Conservation (phyloP, 1,284 basidiomycete species). For the Pascua guehoae region DNA sequence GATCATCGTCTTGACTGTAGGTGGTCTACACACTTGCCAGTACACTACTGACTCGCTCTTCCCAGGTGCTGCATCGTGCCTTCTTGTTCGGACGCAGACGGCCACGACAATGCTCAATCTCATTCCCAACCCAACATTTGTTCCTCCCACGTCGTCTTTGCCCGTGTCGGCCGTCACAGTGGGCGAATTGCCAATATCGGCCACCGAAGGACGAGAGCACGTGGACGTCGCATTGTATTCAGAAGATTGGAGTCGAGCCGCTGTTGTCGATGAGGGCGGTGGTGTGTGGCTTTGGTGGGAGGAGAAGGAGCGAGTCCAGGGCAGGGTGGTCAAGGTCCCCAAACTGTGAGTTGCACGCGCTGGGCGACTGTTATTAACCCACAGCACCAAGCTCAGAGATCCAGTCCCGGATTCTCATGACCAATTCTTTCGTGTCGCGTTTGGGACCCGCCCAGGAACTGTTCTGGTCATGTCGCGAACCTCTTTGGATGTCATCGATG, state of each 20-base stretch:
- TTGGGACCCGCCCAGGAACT: conserved; percentile 29
- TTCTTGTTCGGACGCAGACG: conserved; percentile 25
- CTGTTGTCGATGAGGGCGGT: conserved; percentile 38
- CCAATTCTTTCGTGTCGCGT: conserved; percentile 33
- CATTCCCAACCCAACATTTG: conserved; percentile 20
- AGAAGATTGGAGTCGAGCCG: conserved; percentile 18
- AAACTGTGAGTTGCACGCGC: conserved; percentile 19
- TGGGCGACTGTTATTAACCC: not conserved
- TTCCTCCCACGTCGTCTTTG: conserved; percentile 2
- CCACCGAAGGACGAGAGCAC: conserved; percentile 25
- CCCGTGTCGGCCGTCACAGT: conserved; percentile 13
- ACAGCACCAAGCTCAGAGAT: conserved; percentile 24
- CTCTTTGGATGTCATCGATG: conserved; percentile 22
- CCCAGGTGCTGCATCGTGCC: conserved; percentile 23
- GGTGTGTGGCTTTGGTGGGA: conserved; percentile 41
- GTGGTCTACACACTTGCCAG: not conserved
- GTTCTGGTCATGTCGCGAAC: conserved; percentile 29
- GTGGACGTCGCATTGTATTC: conserved; percentile 37
- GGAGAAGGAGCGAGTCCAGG: conserved; percentile 20
- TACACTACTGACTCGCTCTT: not conserved
- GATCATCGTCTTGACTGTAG: not conserved
- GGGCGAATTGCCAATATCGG: conserved; percentile 5
- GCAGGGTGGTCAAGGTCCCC: not conserved
- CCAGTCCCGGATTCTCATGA: conserved; percentile 14
- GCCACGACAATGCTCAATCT: conserved; percentile 25